phyloP scores from a whole-genome alignment of 768 basidiomycete species.

The Filobasidium wieringae region DNA sequence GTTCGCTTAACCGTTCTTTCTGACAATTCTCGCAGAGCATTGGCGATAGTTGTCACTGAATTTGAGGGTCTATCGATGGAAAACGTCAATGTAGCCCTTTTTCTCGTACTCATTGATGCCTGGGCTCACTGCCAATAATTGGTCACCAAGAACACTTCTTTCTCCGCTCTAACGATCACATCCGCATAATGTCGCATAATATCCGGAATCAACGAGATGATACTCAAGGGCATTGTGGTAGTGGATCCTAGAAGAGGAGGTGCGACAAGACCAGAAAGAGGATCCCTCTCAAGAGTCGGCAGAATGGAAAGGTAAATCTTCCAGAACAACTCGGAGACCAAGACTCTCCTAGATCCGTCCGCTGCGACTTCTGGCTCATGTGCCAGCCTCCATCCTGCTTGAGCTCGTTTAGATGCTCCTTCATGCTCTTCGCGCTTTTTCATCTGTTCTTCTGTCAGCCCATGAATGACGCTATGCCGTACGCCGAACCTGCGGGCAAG shows the following conservation, averaged over 20 bases:
- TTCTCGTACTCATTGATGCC: background rate
- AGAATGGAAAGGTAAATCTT: constrained; percentile 57
- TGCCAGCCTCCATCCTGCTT: constrained; percentile 36
- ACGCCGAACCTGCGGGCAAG: constrained; percentile 36
- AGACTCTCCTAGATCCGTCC: constrained; percentile 45
- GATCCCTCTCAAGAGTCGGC: constrained; percentile 48
- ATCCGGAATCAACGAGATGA: constrained; percentile 58
- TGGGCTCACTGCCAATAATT: constrained; percentile 47
- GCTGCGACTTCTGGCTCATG: constrained; percentile 44
- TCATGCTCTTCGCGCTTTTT: constrained; percentile 20
- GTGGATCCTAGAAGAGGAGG: constrained; percentile 54
- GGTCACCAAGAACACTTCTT: constrained; percentile 57
- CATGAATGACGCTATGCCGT: constrained; percentile 37
- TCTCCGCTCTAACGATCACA: constrained; percentile 51
- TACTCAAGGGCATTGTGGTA: constrained; percentile 52
- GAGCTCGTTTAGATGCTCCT: constrained; percentile 21
- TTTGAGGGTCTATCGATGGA: constrained; percentile 44
- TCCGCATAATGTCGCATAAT: constrained; percentile 61
- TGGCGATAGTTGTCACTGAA: constrained; percentile 46
- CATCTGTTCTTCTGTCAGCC: constrained; percentile 21
- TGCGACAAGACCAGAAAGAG: constrained; percentile 50
- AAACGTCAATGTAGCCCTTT: background rate
- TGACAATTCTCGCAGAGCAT: constrained; percentile 49
- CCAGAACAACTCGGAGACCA: constrained; percentile 53
- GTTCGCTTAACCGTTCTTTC: constrained; percentile 41